Evolutionary conservation across 108 stramenopile species (phyloP).

Genomic region (Chaetoceros tenuissimus): DNA sequence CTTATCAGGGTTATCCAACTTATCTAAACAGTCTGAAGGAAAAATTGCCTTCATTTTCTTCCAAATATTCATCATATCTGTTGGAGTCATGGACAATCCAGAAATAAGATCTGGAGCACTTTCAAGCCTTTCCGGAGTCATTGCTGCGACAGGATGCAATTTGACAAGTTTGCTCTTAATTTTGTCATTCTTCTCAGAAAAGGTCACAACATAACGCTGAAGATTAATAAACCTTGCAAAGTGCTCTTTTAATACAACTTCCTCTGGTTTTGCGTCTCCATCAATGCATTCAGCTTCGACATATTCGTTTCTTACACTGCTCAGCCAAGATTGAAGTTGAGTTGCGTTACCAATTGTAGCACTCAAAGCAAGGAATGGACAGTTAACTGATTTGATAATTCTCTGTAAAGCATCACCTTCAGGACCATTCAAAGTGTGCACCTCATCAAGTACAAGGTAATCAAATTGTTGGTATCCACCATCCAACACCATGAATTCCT

Average conservation of each 20-base stretch:
- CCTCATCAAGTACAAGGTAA: conserved; percentile 97
- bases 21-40: conserved; percentile 69
- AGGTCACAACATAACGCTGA: conserved; percentile 90
- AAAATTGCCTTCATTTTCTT: conserved; percentile 75
- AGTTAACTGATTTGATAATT: conserved; percentile 89
- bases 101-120: conserved; percentile 64
- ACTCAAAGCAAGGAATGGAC: conserved; percentile 93
- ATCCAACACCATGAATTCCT: conserved; percentile 92
- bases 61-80: conserved; percentile 93
- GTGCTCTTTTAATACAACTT: conserved; percentile 84
- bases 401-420: conserved; percentile 98
- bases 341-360: conserved; percentile 97
- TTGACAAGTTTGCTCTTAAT: conserved; percentile 70
- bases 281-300: conserved; percentile 65
- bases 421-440: conserved; percentile 96
- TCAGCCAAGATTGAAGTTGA: conserved; percentile 92
- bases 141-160: conserved; percentile 93
- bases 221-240: conserved; percentile 96
- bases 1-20: conserved; percentile 87
- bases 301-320: conserved; percentile 82
- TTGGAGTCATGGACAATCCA: conserved; percentile 90
- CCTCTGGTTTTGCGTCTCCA: conserved; percentile 36
- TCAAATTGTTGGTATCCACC: conserved; percentile 96
- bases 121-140: conserved; percentile 82
- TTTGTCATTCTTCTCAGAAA: conserved; percentile 77